These are phyloP conservation scores for Neocatenulostroma microsporum DNA, from an alignment of 2,329 filamentous ascomycete species.

Conservation along the genomic window DNA sequence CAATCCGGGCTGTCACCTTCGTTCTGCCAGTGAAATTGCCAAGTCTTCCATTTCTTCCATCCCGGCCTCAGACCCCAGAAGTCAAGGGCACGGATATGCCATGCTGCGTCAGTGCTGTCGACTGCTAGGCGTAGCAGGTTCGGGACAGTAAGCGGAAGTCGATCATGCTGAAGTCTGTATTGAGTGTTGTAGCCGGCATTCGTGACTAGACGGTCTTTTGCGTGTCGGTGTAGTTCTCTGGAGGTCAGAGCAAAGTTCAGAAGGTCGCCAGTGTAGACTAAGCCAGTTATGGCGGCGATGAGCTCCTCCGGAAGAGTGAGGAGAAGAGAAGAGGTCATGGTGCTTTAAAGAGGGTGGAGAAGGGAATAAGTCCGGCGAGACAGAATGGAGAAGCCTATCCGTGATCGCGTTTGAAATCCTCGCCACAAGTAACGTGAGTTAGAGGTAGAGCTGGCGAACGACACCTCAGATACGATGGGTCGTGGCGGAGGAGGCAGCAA, in stretches of 20 bases:
- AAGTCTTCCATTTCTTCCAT: conserved; percentile 9
- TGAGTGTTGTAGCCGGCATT: not conserved
- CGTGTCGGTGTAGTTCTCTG: not conserved
- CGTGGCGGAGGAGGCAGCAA: no score
- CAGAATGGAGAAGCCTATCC: no score
- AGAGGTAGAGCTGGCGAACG: no score
- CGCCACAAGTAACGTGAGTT: no score
- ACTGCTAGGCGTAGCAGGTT: conserved; percentile 3
- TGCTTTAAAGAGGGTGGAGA: no score
- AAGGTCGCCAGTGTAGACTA: conserved; percentile 2
- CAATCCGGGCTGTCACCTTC: conserved; percentile 2
- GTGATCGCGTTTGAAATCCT: no score
- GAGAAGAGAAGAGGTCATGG: not conserved
- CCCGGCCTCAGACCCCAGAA: conserved; percentile 9
- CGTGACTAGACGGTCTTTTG: not conserved
- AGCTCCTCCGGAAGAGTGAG: conserved; percentile 11
- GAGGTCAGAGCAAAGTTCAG: conserved; percentile 1
- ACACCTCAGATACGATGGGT: no score
- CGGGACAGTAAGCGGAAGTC: conserved; percentile 2
- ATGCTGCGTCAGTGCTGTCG: conserved; percentile 6
- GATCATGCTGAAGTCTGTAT: not conserved
- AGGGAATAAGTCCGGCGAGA: no score
- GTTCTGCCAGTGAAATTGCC: not conserved
- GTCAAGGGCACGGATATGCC: conserved; percentile 11
- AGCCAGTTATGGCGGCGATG: conserved; percentile 6